Conservation (phyloP, 2,329 filamentous ascomycete genomes). For the Colletotrichum sp. region DNA sequence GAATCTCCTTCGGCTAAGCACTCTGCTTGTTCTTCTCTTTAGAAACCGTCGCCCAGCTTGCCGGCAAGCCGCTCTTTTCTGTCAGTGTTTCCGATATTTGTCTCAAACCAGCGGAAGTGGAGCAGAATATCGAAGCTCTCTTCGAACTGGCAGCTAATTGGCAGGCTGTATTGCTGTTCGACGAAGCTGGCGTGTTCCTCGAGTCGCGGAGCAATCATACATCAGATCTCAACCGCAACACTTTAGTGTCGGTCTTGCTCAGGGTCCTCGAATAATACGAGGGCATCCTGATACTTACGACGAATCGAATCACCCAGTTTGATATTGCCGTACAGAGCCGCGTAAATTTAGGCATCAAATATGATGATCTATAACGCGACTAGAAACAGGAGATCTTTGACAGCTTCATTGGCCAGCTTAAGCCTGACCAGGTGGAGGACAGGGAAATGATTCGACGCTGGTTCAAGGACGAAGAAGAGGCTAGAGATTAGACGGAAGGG, state of each 20-base stretch:
- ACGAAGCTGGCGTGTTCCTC: constrained; percentile 75
- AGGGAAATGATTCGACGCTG: constrained; percentile 9
- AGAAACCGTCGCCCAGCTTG: constrained; percentile 56
- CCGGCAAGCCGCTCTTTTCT: constrained; percentile 52
- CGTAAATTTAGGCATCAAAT: constrained; percentile 84
- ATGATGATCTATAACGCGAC: constrained; percentile 74
- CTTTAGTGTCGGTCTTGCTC: constrained; percentile 51
- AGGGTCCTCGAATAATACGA: constrained; percentile 40
- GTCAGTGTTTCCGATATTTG: constrained; percentile 73
- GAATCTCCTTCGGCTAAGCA: constrained; percentile 54
- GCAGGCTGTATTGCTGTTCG: constrained; percentile 83
- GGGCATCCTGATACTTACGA: constrained; percentile 40
- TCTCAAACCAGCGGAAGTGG: constrained; percentile 66
- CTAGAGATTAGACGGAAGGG: constrained; percentile 39
- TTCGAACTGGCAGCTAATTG: constrained; percentile 70
- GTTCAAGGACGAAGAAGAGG: constrained; percentile 28
- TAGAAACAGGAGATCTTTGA: constrained; percentile 58
- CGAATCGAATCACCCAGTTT: constrained; percentile 39
- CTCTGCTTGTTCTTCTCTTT: constrained; percentile 41
- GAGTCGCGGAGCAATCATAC: constrained; percentile 82
- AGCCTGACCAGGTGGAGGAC: background rate
- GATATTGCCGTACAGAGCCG: constrained; percentile 66
- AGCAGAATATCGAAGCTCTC: constrained; percentile 56
- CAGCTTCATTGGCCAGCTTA: constrained; percentile 18
- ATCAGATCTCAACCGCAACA: constrained; percentile 84